Base-by-base conservation (phyloP, 1,139 yeast genomes). In the Geotrichum europaeum region DNA sequence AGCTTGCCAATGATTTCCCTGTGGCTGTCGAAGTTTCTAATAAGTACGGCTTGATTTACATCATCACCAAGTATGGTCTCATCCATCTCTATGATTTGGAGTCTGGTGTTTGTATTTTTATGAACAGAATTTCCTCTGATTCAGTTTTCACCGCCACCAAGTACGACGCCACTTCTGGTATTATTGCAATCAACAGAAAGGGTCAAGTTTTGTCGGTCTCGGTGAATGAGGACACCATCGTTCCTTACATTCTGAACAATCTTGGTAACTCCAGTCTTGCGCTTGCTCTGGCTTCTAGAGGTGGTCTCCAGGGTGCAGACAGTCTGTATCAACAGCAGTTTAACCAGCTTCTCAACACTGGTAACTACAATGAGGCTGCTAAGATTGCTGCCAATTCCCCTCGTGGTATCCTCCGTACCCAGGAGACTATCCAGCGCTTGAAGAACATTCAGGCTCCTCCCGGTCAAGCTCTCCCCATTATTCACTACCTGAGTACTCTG, bases 231-330 rank as follows among this genome's bases (percentile, higher is more conserved):
- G 87, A 86, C 62, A 89, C 89, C 70, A 85, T 94, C 67, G 87
- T 95, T 64, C 96, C 97, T 55, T 95, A 95, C 74, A 87, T 95
- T 56, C 81, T 94, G 74, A 87, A 87, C 69, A 90, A 90, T 73
- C 81, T 94, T 66, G 84, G 94, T 60, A 94, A 95, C 71, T 90
- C 94, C 36, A 83, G 88, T 34, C 80, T 95, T 70, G 99, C 98
- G 2, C 80, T 95, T 65, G 81, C 94, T 10, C 83, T 95, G 66
- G 96, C 98, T 24, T 84, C 96, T 10, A 88, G 98, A 76, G 97
- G 97, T 71, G 96, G 97, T 1, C 83, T 95, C 73, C 95, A 96
- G 56, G 99, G 99, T 65, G 99, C 98, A 54, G 99, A 94, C 73
- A 86, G 86, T 70, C 81, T 95, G 66, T 92, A 95, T 76, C 79